Evolutionary conservation across 2,329 filamentous ascomycete species (phyloP).

Genomic region (Calonectria ilicicola): DNA sequence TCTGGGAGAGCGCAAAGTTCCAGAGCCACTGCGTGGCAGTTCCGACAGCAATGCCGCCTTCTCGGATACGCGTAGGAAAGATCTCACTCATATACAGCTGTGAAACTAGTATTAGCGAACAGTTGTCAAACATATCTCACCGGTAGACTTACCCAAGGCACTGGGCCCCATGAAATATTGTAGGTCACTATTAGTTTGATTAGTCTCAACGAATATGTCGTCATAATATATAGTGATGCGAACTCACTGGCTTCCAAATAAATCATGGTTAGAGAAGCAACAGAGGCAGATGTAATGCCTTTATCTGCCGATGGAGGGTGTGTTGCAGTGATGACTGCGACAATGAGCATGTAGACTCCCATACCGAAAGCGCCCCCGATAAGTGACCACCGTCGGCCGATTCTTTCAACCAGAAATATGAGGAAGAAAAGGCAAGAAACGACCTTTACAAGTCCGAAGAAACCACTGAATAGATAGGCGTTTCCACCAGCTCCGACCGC

Average conservation of each 20-base stretch:
- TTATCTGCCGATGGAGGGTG: constrained; percentile 52
- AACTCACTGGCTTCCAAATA: constrained; percentile 58
- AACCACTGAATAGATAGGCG: constrained; percentile 62
- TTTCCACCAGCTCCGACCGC: constrained; percentile 60
- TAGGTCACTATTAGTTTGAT: constrained; percentile 52
- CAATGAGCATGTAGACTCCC: constrained; percentile 65
- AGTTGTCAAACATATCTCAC: neutral
- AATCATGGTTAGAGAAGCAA: constrained; percentile 62
- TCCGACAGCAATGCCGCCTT: constrained; percentile 61
- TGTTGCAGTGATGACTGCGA: constrained; percentile 59
- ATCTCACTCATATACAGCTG: constrained; percentile 61
- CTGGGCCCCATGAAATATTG: constrained; percentile 62
- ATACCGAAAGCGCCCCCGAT: constrained; percentile 61
- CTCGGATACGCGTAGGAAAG: constrained; percentile 63
- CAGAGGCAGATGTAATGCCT: constrained; percentile 52
- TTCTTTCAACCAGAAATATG: constrained; percentile 60
- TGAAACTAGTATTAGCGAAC: neutral
- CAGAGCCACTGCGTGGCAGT: constrained; percentile 64
- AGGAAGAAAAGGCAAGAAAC: constrained; percentile 59
- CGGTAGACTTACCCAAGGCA: constrained; percentile 56
- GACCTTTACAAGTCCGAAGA: constrained; percentile 65
- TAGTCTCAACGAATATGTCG: neutral
- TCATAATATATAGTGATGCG: neutral
- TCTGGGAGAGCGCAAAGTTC: constrained; percentile 62
- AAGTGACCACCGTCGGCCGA: constrained; percentile 62